phyloP scores from a whole-genome alignment of 164 flowering plant genomes.

The Aristolochia californica region DNA sequence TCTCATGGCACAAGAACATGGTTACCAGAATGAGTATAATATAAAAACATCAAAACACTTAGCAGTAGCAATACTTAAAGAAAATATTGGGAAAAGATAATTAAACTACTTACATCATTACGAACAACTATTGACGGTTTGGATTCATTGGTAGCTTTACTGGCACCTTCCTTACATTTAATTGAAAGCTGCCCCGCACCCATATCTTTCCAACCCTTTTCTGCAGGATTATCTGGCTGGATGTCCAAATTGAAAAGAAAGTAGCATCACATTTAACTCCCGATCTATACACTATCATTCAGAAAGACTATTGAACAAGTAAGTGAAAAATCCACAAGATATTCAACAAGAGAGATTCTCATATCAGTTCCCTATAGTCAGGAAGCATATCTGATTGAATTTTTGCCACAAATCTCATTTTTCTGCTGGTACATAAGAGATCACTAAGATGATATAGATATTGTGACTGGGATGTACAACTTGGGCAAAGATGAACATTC shows the following conservation, averaged over 20 bases:
- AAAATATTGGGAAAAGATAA: not conserved
- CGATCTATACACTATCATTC: not conserved
- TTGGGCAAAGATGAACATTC: too few species aligned
- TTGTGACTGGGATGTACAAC: too few species aligned
- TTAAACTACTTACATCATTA: slow-evolving; percentile 59
- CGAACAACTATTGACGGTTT: slow-evolving; percentile 79
- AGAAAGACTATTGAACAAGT: too few species aligned
- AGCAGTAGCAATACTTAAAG: too few species aligned
- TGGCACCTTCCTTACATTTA: slow-evolving; percentile 71
- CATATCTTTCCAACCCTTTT: slow-evolving; percentile 92
- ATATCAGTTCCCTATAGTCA: too few species aligned
- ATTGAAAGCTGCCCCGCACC: slow-evolving; percentile 84
- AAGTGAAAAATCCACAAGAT: too few species aligned
- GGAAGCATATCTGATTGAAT: too few species aligned
- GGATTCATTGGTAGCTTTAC: slow-evolving; percentile 83
- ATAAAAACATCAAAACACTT: not conserved
- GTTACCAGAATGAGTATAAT: not conserved
- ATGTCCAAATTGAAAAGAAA: slow-evolving; percentile 6
- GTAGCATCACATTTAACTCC: not conserved
- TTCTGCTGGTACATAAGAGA: too few species aligned
- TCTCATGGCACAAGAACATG: too few species aligned
- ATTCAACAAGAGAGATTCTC: too few species aligned
- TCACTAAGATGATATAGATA: too few species aligned
- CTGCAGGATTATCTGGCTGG: slow-evolving; percentile 84
- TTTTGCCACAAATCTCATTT: too few species aligned